A percentile compares a stretch with the other conserved stretches of the same genome.
phyloP scores from a whole-genome alignment of 2,329 filamentous ascomycete species.

The Calycina marina region DNA sequence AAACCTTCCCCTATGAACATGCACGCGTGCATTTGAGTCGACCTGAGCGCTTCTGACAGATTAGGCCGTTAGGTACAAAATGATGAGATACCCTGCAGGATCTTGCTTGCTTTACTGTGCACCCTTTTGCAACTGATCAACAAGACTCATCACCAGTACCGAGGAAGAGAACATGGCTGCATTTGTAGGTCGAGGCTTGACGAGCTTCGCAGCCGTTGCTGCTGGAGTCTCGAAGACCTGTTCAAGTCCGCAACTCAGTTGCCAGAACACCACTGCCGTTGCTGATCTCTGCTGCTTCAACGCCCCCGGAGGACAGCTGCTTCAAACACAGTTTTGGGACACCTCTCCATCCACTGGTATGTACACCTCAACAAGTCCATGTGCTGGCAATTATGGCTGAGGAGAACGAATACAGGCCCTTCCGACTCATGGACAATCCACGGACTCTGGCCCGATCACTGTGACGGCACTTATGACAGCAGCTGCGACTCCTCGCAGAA shows the following conservation, averaged over 20 bases:
- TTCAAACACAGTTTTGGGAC: constrained; percentile 72
- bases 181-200: background rate
- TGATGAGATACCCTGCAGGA: background rate
- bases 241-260: constrained; percentile 23
- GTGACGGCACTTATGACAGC: constrained; percentile 52
- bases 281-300: constrained; percentile 62
- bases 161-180: constrained; percentile 1
- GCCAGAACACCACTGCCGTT: constrained; percentile 44
- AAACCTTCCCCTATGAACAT: too few species aligned
- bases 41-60: too few species aligned
- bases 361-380: background rate
- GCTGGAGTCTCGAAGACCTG: constrained; percentile 15
- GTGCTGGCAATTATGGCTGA: too few species aligned
- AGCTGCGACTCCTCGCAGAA: constrained; percentile 48
- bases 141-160: too few species aligned
- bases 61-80: background rate
- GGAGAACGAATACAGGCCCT: constrained; percentile 31
- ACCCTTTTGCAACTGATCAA: too few species aligned
- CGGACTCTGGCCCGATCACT: constrained; percentile 47
- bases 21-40: too few species aligned
- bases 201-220: constrained; percentile 8
- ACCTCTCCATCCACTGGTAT: constrained; percentile 37
- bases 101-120: background rate
- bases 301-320: constrained; percentile 52
- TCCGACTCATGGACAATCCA: constrained; percentile 59